Evolutionary conservation across 2,329 filamentous ascomycete genomes (phyloP), one percentile per base, ranked within the genome.

Genomic region (Didymella pomorum): DNA sequence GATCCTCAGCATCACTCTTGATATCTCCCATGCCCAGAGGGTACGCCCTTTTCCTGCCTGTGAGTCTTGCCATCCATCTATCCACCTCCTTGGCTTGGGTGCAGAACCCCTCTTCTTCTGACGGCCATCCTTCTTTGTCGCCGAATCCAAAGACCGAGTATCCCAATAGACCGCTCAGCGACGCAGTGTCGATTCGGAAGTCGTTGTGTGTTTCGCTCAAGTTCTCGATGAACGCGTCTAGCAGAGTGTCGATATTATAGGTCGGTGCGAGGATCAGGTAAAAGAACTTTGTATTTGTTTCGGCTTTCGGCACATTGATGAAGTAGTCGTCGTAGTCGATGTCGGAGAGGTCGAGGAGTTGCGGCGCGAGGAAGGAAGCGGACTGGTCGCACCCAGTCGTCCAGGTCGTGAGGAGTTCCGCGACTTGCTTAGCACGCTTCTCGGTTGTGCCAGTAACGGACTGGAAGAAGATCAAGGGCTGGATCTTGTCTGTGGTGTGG

Each of bases 51-150:
- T 94, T 97, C 61, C 89, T 86, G 1, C 86, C 89, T 0, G 93
- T 97, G 70, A 99, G 79, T 73, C 93, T 96, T n/a, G 94, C 93
- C 90, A 99, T 91, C 94, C 95, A 98, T 74, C 88, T 93, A 74
- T 99, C 94, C 3, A 96, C 83, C 66, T 97, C 89, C 71, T 89
- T 91, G 1, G 94, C 94, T 74, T 98, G 94, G 62, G 92, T 93
- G 74, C 94, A 97, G 78, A 93, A 99, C 0, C 94, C 94, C 67
- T 95, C 91, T 58, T 89, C 86, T 77, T 97, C 93, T 0, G 89
- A 92, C 0, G 93, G 92, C 94, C 95, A 99, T 57, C 91, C 92
- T 73, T 96, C 91, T 62, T 86, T 87, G 74, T 98, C 94, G 18
- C 94, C 94, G 71, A 97, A 90, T 0, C 95, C 95, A 79, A 98